Evolutionary conservation across 2,329 filamentous ascomycete genomes (phyloP).

Genomic region (Ascochyta rabiei): DNA sequence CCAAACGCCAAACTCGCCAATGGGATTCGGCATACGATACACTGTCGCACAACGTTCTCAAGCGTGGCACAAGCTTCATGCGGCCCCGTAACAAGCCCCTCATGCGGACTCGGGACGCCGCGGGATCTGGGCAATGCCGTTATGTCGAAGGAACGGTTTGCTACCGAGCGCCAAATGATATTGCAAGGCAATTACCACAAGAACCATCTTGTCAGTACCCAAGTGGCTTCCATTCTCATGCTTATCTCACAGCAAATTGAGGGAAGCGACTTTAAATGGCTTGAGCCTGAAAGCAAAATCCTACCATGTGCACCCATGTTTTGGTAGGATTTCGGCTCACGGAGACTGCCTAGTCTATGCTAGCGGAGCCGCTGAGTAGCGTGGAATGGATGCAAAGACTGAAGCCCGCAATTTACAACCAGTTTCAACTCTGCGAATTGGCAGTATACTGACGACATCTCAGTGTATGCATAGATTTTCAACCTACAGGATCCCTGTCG

Average conservation of each 20-base stretch:
- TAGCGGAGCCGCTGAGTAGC: background rate
- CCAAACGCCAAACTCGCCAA: conserved; percentile 1
- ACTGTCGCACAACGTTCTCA: conserved; percentile 8
- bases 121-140: conserved; percentile 6
- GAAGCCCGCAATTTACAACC: background rate
- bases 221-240: background rate
- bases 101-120: conserved; percentile 13
- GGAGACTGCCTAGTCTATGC: background rate
- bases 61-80: conserved; percentile 8
- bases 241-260: background rate
- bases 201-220: background rate
- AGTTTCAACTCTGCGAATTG: too few relatives aligned
- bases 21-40: background rate
- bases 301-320: background rate
- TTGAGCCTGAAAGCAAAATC: background rate
- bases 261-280: background rate
- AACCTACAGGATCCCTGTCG: too few relatives aligned
- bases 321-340: background rate
- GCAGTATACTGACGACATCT: background rate
- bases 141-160: conserved; percentile 4
- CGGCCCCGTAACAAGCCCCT: conserved; percentile 7
- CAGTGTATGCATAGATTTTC: background rate
- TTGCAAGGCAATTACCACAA: background rate
- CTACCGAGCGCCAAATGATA: background rate
- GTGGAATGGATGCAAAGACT: background rate